Conservation (phyloP, 2,329 filamentous ascomycete species). For the Phyllosticta citriasiana region DNA sequence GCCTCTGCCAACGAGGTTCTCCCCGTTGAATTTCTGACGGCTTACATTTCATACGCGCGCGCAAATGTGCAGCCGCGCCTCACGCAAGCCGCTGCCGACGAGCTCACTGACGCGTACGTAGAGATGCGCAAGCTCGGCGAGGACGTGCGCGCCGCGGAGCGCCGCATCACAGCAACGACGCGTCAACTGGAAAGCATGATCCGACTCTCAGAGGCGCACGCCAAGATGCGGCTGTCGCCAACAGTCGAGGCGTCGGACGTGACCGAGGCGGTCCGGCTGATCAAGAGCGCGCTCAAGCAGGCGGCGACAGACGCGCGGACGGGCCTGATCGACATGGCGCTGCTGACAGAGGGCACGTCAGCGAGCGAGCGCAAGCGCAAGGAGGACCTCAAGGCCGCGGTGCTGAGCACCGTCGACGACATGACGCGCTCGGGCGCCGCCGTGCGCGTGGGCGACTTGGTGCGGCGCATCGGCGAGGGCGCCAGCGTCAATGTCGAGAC, state of each 20-base stretch:
- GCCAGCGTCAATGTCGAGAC: slow-evolving; percentile 57
- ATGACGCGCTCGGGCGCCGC: slow-evolving; percentile 52
- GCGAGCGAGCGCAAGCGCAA: slow-evolving; percentile 74
- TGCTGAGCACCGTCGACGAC: slow-evolving; percentile 69
- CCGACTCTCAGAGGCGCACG: slow-evolving; percentile 88
- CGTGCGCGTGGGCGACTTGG: slow-evolving; percentile 71
- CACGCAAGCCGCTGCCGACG: slow-evolving; percentile 67
- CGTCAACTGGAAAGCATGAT: slow-evolving; percentile 98
- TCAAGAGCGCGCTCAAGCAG: slow-evolving; percentile 89
- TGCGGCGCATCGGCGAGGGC: slow-evolving; percentile 56
- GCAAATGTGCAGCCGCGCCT: slow-evolving; percentile 75
- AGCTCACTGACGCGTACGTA: slow-evolving; percentile 79
- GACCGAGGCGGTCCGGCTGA: slow-evolving; percentile 80
- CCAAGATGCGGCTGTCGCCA: slow-evolving; percentile 82
- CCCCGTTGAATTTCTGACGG: slow-evolving; percentile 88
- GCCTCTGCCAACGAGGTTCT: slow-evolving; percentile 65
- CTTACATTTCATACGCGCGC: slow-evolving; percentile 95
- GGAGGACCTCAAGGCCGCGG: slow-evolving; percentile 72
- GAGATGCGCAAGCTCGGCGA: slow-evolving; percentile 85
- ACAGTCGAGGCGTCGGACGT: slow-evolving; percentile 76
- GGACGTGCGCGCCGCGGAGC: slow-evolving; percentile 66
- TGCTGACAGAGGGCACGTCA: slow-evolving; percentile 89
- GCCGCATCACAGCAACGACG: slow-evolving; percentile 94
- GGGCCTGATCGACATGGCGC: slow-evolving; percentile 91
- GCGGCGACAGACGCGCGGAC: slow-evolving; percentile 88